Evolutionary conservation across 169 alveolate species (phyloP), one percentile per base, ranked within the genome.

Genomic region (Eimeria tenella): DNA sequence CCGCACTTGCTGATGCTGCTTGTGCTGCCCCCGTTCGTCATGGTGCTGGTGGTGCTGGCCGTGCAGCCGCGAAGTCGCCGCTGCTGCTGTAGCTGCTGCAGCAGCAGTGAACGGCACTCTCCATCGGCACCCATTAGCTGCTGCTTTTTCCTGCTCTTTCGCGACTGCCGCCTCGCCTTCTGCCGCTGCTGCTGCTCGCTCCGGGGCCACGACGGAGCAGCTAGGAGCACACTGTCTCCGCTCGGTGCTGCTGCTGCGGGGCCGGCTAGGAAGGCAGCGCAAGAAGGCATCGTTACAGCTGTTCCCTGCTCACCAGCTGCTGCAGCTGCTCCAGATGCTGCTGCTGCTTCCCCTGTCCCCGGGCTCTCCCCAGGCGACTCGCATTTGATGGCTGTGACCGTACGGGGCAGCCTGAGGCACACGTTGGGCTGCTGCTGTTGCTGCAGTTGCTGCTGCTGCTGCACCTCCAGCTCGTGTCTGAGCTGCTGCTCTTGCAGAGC

Each of bases 371-470:
- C 49, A 13, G 11, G 42, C 9, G 77, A 7, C 11, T 17, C 77
- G 77, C 86, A 5, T 9, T 75, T 31, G 9, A 75, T 49, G 23
- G 49, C 63, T 13, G 86, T 31, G 9, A 75, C 25, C 10, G 86
- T 75, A 49, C 49, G 86, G 63, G 86, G 60, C 0, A 31, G 65
- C 8, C 25, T 17, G 63, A 75, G 49, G 65, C 60, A 25, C 13
- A 65, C 55, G 65, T 75, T 75, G 9, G 25, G 60, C 86, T 75
- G 77, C 77, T 17, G 77, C 77, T 75, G 86, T 62, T 75, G 86
- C 86, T 75, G 86, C 86, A 75, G 86, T 62, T 75, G 86, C 65
- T 75, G 86, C 86, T 75, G 86, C 63, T 75, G 86, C 86, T 75
- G 86, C 63, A 75, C 86, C 86, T 75, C 63, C 31, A 75, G 23